Conservation (phyloP, 108 stramenopile genomes). For the Skeletonema menzelii region DNA sequence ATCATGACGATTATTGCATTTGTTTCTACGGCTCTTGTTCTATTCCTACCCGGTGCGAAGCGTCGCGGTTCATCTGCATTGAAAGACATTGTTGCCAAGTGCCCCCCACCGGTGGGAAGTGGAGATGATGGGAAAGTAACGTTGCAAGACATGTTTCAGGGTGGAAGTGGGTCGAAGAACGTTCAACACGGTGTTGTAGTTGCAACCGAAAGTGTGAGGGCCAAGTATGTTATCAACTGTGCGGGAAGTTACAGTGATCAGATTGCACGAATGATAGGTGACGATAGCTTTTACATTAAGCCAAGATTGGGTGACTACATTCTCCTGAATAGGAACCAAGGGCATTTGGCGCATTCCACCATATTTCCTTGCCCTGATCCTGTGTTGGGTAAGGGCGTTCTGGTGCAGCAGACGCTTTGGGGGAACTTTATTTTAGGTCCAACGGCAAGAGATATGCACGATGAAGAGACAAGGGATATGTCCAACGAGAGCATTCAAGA, state of each 20-base stretch:
- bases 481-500: slow-evolving; percentile 52
- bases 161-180: slow-evolving; percentile 60
- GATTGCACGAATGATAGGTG: slow-evolving; percentile 78
- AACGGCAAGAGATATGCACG: slow-evolving; percentile 71
- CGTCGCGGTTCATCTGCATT: slow-evolving; percentile 14
- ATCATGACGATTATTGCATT: slow-evolving; percentile 31
- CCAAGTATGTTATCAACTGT: slow-evolving; percentile 73
- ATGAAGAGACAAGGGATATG: slow-evolving; percentile 55
- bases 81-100: slow-evolving; percentile 54
- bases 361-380: slow-evolving; percentile 87
- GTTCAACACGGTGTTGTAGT: slow-evolving; percentile 61
- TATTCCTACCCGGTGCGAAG: neutral
- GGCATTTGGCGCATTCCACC: slow-evolving; percentile 62
- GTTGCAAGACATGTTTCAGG: slow-evolving; percentile 70
- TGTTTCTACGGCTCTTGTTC: slow-evolving; percentile 22
- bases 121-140: slow-evolving; percentile 53
- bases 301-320: slow-evolving; percentile 79
- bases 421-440: slow-evolving; percentile 81
- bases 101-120: slow-evolving; percentile 42
- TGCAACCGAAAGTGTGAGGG: slow-evolving; percentile 53
- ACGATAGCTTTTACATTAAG: slow-evolving; percentile 73
- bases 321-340: slow-evolving; percentile 74
- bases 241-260: slow-evolving; percentile 74
- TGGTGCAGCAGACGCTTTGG: slow-evolving; percentile 83
- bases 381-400: slow-evolving; percentile 75